These are phyloP conservation scores for Suillus decipiens DNA, from an alignment of 768 basidiomycete genomes.

Conservation along the genomic window DNA sequence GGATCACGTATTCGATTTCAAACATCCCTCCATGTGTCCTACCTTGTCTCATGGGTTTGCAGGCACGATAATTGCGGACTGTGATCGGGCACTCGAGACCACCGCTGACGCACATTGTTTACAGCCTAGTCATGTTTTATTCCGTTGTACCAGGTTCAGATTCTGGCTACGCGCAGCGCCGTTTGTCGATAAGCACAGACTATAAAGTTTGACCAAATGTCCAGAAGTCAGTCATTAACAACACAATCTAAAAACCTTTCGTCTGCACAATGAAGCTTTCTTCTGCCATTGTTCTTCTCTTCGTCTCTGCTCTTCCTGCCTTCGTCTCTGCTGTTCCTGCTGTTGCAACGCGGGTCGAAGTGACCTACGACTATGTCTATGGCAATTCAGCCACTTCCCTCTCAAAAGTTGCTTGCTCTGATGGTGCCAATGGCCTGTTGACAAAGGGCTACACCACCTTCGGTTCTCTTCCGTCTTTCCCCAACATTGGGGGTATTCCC, in stretches of 20 bases:
- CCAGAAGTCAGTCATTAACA: background rate
- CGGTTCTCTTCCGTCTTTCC: conserved; percentile 35
- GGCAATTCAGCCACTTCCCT: conserved; percentile 30
- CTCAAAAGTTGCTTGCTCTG: conserved; percentile 35
- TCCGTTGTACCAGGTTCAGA: background rate
- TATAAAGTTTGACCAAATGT: background rate
- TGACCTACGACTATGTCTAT: conserved; percentile 37
- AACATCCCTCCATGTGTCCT: background rate
- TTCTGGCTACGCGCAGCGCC: background rate
- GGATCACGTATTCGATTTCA: background rate
- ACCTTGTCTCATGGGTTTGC: background rate
- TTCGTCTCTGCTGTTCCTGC: conserved; percentile 10
- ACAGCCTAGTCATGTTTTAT: no score
- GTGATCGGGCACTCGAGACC: background rate
- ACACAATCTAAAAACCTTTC: conserved; percentile 18
- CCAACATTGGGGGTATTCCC: conserved; percentile 31
- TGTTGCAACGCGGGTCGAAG: conserved; percentile 17
- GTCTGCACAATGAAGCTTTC: conserved; percentile 40
- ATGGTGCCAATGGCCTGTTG: conserved; percentile 35
- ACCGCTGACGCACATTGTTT: background rate
- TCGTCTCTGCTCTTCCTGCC: conserved; percentile 14
- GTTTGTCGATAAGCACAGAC: background rate
- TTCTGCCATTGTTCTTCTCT: conserved; percentile 11
- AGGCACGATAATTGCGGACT: background rate
- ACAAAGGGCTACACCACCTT: conserved; percentile 34